Evolutionary conservation across 2,329 filamentous ascomycete genomes (phyloP), one percentile per base, ranked within the genome.

Genomic region (Talaromyces piceae): DNA sequence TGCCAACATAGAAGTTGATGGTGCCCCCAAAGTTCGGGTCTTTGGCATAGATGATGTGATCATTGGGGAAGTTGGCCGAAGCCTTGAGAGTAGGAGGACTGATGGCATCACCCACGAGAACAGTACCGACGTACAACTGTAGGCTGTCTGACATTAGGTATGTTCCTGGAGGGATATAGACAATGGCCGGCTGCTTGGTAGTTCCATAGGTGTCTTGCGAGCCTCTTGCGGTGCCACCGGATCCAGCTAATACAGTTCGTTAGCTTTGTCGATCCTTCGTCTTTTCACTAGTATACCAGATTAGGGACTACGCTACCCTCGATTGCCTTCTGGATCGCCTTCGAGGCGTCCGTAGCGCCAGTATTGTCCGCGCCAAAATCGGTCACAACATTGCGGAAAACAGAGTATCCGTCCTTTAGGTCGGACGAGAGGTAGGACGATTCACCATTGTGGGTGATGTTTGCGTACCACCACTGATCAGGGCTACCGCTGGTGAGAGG

Each of bases 301-400:
- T 5, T n/a, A n/a, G 22, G 8, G 26, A 5, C 23, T 41, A 23
- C 25, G 16, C 8, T 57, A 61, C 64, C 60, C 50, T 61, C 55
- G 23, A 67, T 66, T 13, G 64, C 64, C 18, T 56, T 59, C 41
- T 66, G 59, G 9, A 67, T 61, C 13, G 63, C 61, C 11, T 31
- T 43, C 9, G 64, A 59, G 4, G 66, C 59, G 45, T 68, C 63
- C 8, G 47, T 56, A 3, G 52, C 47, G 9, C 65, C 65, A 16
- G 66, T 67, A 30, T 67, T 65, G 37, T 67, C 64, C 4, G 67
- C 67, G 4, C 57, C 57, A 50, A 60, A 67, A 39, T 67, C 63
- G 3, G 57, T 59, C 13, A 69, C 66, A 3, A 66, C 65, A 45
- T 69, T 67, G 5, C 66, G 64, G 30, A 68, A 67, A n/a, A 69